Evolutionary conservation across 2,329 filamentous ascomycete species (phyloP).

Genomic region (Ophiosphaerella korrae): DNA sequence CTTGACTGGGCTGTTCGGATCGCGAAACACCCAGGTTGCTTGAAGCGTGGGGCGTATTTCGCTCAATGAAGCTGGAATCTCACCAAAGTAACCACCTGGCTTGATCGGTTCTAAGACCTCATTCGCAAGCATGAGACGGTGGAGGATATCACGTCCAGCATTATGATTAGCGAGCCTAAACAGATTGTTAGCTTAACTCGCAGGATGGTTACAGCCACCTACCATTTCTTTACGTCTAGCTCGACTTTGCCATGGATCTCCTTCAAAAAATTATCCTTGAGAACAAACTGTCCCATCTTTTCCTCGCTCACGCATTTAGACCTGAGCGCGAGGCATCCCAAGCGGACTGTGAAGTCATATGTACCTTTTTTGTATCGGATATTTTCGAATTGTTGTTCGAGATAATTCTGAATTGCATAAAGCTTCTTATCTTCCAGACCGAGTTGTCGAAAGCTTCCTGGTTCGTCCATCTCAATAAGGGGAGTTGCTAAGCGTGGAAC

Average conservation of each 20-base stretch:
- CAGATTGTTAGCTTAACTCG: background rate
- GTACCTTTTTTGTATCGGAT: constrained; percentile 28
- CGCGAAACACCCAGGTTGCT: constrained; percentile 36
- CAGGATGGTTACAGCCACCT: background rate
- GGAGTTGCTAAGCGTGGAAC: constrained; percentile 26
- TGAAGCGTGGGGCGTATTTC: constrained; percentile 30
- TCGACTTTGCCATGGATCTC: constrained; percentile 14
- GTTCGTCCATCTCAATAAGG: constrained; percentile 20
- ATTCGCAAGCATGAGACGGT: constrained; percentile 18
- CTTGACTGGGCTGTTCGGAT: constrained; percentile 22
- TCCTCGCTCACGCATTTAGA: constrained; percentile 15
- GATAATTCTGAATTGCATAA: constrained; percentile 17
- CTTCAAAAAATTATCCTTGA: constrained; percentile 19
- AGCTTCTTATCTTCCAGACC: constrained; percentile 16
- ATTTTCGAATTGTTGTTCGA: constrained; percentile 26
- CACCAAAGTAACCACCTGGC: constrained; percentile 22
- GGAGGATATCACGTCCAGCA: constrained; percentile 27
- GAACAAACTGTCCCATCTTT: constrained; percentile 17
- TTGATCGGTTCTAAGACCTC: constrained; percentile 32
- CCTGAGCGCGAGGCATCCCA: constrained; percentile 31
- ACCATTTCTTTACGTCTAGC: constrained; percentile 33
- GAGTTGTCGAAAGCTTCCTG: constrained; percentile 28
- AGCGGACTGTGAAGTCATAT: constrained; percentile 35
- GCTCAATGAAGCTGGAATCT: constrained; percentile 17
- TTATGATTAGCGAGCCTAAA: constrained; percentile 26